Base-by-base conservation (phyloP, 2,329 filamentous ascomycete species). In the Microdochium paspali region DNA sequence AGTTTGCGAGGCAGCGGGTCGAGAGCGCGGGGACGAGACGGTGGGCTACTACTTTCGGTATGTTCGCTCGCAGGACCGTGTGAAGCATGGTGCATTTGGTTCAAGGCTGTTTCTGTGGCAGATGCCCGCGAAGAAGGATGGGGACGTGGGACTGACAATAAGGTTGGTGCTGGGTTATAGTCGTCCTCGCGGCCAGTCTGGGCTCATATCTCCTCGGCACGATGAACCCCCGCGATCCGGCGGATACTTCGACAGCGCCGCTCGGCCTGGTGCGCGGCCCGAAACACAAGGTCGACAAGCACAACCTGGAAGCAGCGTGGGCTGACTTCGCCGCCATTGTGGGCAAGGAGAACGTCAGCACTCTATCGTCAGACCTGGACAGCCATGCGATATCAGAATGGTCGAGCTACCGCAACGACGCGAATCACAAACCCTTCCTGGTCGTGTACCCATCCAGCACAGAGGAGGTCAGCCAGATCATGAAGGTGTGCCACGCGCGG, bases 371-470 rank as follows among this genome's bases (percentile, higher is more conserved):
- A 20, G 79, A 83, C 54, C 65, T 84, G 28, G 65, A 72, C 24
- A 64, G 69, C 45, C 82, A 85, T 61, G 65, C 79, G 30, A 73
- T 72, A 25, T 83, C 79, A 23, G 73, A 76, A 42, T 85, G 80
- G 80, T 84, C 80, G 42, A 75, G 78, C 25, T 78, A 84, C 62
- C 68, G 68, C 44, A 65, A 69, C 44, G 65, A 66, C 25, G 64
- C 69, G 13, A 61, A 69, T 2, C 69, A 80, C 49, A 68, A 71
- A 42, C 74, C 80, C 12, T 85, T 85, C 60, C 76, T 89, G 62
- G 73, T 91, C 10, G 73, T 90, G 13, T 87, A 82, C 55, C 87
- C 87, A 0, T 72, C 67, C n/a, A 80, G 72, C 23, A 91, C 87
- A 1, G 79, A 86, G 51, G 81, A 91, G 48, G 85, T 90, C 7